phyloP scores from a whole-genome alignment of 768 basidiomycete species.

The Lyophyllum shimeji region DNA sequence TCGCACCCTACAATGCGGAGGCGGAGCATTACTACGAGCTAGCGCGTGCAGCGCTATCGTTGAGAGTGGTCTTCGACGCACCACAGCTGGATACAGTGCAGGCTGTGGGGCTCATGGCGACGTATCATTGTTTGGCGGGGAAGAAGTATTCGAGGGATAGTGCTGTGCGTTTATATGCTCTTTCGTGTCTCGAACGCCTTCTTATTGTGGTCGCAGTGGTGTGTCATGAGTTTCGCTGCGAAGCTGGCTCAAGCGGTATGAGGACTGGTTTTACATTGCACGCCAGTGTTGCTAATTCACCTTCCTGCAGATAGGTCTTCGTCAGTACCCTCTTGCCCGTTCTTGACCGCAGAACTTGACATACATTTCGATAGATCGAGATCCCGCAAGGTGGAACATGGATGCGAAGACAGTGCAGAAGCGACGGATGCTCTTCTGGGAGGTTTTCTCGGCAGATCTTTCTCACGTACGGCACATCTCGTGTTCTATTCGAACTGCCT shows the following conservation, averaged over 20 bases:
- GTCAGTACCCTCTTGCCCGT: slow-evolving; percentile 28
- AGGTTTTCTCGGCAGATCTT: slow-evolving; percentile 36
- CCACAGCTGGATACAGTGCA: slow-evolving; percentile 58
- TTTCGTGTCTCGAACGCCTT: slow-evolving; percentile 21
- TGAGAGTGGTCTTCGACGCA: slow-evolving; percentile 50
- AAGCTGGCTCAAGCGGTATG: slow-evolving; percentile 58
- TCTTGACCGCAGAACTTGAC: neutral
- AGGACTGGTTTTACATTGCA: neutral
- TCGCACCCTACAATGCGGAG: slow-evolving; percentile 52
- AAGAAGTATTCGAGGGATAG: slow-evolving; percentile 50
- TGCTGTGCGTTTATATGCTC: slow-evolving; percentile 32
- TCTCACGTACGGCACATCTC: slow-evolving; percentile 29
- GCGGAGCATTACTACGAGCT: slow-evolving; percentile 62
- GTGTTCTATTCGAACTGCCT: neutral
- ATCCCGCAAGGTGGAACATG: slow-evolving; percentile 40
- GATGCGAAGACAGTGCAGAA: slow-evolving; percentile 35
- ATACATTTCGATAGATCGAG: slow-evolving; percentile 32
- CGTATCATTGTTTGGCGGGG: slow-evolving; percentile 54
- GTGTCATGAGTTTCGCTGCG: slow-evolving; percentile 52
- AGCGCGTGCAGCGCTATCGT: slow-evolving; percentile 53
- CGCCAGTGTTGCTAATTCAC: neutral
- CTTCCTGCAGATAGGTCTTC: slow-evolving; percentile 36
- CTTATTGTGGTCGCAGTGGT: slow-evolving; percentile 38
- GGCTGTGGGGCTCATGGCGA: slow-evolving; percentile 56
- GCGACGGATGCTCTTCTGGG: slow-evolving; percentile 38